A percentile compares a stretch with the other conserved stretches of the same genome.
These are phyloP conservation scores for Leccinum subtestaceum DNA, from an alignment of 768 basidiomycete species.

Conservation along the genomic window DNA sequence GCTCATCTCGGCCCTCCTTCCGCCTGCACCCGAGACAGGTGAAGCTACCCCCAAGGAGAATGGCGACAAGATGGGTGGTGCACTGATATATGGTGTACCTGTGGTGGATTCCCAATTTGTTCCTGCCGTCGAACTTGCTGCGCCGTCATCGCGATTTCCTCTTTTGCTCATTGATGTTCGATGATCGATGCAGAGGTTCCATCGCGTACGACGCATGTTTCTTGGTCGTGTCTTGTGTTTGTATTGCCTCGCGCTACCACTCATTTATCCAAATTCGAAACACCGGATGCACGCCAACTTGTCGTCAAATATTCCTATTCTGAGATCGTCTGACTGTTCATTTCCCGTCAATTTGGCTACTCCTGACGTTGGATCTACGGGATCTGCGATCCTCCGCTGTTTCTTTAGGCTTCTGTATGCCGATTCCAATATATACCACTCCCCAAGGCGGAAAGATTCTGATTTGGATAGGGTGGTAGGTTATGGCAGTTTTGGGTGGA, in stretches of 20 bases:
- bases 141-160: conserved; percentile 73
- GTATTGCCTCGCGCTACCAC: conserved; percentile 18
- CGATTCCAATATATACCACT: too few species aligned
- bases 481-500: too few species aligned
- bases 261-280: conserved; percentile 34
- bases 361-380: conserved; percentile 12
- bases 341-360: conserved; percentile 7
- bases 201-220: conserved; percentile 15
- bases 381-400: conserved; percentile 13
- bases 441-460: too few species aligned
- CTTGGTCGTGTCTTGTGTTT: conserved; percentile 10
- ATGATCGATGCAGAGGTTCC: conserved; percentile 20
- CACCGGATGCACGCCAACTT: conserved; percentile 14
- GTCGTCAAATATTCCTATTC: conserved; percentile 16
- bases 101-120: conserved; percentile 52
- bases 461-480: too few species aligned
- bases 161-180: conserved; percentile 57
- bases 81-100: conserved; percentile 55
- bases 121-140: conserved; percentile 60
- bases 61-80: conserved; percentile 17
- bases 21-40: conserved; percentile 28
- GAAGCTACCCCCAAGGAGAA: conserved; percentile 23
- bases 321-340: conserved; percentile 3
- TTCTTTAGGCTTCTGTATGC: too few species aligned
- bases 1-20: conserved; percentile 58